phyloP scores from a whole-genome alignment of 805 yeast species.

The Hemisphaericaspora nanyangensis region DNA sequence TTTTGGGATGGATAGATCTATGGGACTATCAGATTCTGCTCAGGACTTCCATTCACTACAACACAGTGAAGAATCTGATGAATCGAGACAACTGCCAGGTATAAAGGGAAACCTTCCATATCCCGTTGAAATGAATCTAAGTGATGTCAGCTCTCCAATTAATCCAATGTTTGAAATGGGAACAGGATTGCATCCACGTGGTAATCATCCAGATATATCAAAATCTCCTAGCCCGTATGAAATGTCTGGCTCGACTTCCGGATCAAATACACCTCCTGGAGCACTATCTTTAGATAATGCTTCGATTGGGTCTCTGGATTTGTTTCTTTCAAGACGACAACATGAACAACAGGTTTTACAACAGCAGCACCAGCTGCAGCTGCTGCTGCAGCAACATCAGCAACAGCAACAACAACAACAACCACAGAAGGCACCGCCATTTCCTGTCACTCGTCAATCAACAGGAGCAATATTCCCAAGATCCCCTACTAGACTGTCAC shows the following conservation, averaged over 20 bases:
- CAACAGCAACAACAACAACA: not conserved
- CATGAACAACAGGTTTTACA: not conserved
- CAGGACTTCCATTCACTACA: no score
- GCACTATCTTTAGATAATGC: not conserved
- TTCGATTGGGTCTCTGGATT: not conserved
- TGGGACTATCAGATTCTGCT: no score
- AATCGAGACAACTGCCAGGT: no score
- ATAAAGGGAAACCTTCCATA: no score
- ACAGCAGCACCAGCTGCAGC: not conserved
- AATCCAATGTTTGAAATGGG: not conserved
- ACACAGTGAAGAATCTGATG: no score
- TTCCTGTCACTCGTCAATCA: not conserved
- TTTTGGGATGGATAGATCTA: no score
- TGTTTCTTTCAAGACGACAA: not conserved
- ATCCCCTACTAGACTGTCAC: not conserved
- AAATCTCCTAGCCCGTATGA: not conserved
- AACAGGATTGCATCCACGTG: not conserved
- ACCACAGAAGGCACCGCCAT: not conserved
- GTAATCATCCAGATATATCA: not conserved
- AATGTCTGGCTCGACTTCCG: not conserved
- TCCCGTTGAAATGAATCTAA: constrained; percentile 1
- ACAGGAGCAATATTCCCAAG: not conserved
- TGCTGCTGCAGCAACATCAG: no score
- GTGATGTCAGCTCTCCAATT: not conserved
- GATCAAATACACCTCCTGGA: not conserved